Evolutionary conservation across 768 basidiomycete species (phyloP).

Genomic region (Boletus insuetus): DNA sequence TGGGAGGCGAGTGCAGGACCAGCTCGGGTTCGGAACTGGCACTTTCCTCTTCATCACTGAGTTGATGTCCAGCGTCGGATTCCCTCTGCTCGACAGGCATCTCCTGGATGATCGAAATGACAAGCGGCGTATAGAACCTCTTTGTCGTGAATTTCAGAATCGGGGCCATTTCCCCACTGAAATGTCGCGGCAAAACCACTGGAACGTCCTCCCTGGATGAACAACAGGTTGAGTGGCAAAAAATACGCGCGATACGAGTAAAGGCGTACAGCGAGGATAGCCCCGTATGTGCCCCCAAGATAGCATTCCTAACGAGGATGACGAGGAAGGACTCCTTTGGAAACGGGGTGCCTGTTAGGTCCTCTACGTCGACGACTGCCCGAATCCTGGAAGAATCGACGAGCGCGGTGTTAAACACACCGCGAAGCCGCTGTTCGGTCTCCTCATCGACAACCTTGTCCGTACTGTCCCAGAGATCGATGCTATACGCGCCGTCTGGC

Average conservation of each 20-base stretch:
- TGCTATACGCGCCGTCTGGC: neutral
- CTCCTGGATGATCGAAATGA: neutral
- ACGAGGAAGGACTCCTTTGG: constrained; percentile 11
- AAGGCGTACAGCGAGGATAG: neutral
- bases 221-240: neutral
- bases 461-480: neutral
- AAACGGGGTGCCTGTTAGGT: neutral
- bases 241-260: rapidly evolving
- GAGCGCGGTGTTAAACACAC: neutral
- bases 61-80: too few species aligned
- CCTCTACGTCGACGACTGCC: constrained; percentile 1
- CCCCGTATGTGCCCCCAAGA: neutral
- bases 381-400: constrained; percentile 6
- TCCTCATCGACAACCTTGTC: neutral
- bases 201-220: constrained; percentile 1
- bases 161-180: neutral
- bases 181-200: constrained; percentile 5
- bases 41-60: too few species aligned
- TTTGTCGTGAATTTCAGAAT: constrained; percentile 2
- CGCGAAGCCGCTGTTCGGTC: neutral
- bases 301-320: constrained; percentile 3
- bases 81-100: neutral
- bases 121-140: neutral
- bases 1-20: too few species aligned
- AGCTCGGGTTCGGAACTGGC: too few species aligned